Evolutionary conservation across 495 filamentous ascomycete genomes (phyloP), one percentile per base, ranked within the genome.

Genomic region (Durotheca rogersii): DNA sequence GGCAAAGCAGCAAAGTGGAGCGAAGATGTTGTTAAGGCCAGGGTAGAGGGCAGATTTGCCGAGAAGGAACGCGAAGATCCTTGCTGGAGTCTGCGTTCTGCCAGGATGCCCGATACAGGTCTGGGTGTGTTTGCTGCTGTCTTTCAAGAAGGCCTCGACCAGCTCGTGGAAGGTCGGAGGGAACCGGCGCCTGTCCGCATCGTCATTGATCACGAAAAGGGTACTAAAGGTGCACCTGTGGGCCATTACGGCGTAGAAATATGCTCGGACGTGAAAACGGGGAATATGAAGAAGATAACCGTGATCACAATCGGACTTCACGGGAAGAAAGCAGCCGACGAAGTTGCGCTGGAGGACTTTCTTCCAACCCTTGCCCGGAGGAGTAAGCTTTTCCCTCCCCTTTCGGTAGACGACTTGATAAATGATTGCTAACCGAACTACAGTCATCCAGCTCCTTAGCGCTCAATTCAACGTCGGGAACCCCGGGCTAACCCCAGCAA

Each of bases 11-110:
- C 72, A 35, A 85, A 86, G 32, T 82, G 89, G 59, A 82, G 82
- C 6, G 93, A 98, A 71, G 93, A 98, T 52, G 75, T 96, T 17
- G 78, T 81, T 16, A 92, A 89, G 67, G 92, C 92, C 7, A 82
- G 83, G 48, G 84, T 96, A 41, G 92, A 96, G 66, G 86, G 83
- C 6, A 78, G 93, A 29, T 92, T 89, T 58, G 67, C 87, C 1
- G 88, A 95, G 56, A 67, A 70, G 17, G 86, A 93, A 73, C 78
- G 90, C 44, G 87, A 96, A 67, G 80, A 82, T 36, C 76, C 81
- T 18, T 84, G 83, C 56, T 95, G 90, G 89, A 82, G 86, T 17
- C 72, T 94, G 7, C 80, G 89, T 16, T 84, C 80, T 15, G 77
- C 85, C 33, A 75, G 72, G 37, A 74, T 80, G 48, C 67, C 74